Conservation (phyloP, 2,329 filamentous ascomycete genomes). For the Venturia aucupariae region DNA sequence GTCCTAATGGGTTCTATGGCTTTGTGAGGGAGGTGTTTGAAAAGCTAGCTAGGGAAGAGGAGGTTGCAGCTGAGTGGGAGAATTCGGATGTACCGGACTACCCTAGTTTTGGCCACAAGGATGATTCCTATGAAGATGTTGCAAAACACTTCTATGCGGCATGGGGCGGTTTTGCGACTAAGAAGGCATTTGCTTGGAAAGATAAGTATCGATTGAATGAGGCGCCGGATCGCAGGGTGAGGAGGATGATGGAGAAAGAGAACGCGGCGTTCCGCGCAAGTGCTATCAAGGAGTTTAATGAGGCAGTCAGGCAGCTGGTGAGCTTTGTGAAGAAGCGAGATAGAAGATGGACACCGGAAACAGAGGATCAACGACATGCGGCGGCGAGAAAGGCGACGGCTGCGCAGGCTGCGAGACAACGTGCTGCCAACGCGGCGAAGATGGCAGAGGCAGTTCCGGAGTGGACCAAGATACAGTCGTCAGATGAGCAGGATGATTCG, state of each 20-base stretch:
- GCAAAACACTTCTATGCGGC: constrained; percentile 71
- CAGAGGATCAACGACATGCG: constrained; percentile 72
- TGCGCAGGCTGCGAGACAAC: constrained; percentile 73
- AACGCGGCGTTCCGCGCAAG: constrained; percentile 79
- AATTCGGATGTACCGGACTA: constrained; percentile 54
- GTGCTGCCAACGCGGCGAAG: constrained; percentile 72
- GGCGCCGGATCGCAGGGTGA: constrained; percentile 73
- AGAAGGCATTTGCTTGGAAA: constrained; percentile 82
- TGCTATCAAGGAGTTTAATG: constrained; percentile 80
- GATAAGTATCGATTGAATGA: constrained; percentile 77
- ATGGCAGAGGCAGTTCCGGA: constrained; percentile 59
- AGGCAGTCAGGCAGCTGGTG: constrained; percentile 77
- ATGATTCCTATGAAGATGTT: constrained; percentile 64
- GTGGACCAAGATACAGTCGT: constrained; percentile 55
- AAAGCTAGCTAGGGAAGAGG: constrained; percentile 71
- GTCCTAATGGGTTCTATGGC: constrained; percentile 75
- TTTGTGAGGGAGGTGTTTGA: constrained; percentile 69
- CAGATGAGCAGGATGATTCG: constrained; percentile 34
- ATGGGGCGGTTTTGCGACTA: constrained; percentile 76
- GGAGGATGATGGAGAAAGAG: constrained; percentile 88
- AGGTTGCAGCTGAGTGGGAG: constrained; percentile 62
- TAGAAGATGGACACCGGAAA: constrained; percentile 71
- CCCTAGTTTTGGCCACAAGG: constrained; percentile 72
- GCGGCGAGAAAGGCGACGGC: constrained; percentile 66
- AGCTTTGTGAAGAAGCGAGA: constrained; percentile 87